A percentile compares a stretch with the other conserved stretches of the same genome.
phyloP scores from a whole-genome alignment of 2,329 filamentous ascomycete species.

The Trichoderma sp. region DNA sequence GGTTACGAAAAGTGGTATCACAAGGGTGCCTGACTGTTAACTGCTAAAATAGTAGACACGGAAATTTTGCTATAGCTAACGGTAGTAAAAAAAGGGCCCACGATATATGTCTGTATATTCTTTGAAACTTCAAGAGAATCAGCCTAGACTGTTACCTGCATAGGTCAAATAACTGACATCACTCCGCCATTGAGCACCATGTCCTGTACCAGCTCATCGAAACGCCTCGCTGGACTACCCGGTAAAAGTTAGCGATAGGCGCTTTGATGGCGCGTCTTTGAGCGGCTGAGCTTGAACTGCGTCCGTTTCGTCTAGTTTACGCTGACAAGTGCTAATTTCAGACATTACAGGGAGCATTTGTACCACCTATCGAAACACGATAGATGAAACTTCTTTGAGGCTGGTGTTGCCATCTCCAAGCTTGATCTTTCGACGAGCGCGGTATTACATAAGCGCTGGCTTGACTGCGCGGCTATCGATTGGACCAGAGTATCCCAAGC shows the following conservation, averaged over 20 bases:
- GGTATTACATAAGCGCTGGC: neutral
- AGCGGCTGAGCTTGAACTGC: neutral
- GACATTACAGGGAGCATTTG: neutral
- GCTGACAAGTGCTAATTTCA: neutral
- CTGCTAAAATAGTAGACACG: too few relatives aligned
- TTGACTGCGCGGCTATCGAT: conserved; percentile 13
- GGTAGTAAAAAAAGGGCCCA: too few relatives aligned
- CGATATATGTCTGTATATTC: too few relatives aligned
- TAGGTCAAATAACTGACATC: too few relatives aligned
- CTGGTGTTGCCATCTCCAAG: neutral
- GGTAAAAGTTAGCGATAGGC: neutral
- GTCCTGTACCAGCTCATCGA: neutral
- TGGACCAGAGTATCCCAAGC: neutral
- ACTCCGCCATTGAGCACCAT: neutral
- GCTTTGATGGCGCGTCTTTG: neutral
- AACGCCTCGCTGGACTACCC: neutral
- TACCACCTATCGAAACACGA: neutral
- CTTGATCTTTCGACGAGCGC: neutral
- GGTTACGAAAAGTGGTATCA: too few relatives aligned
- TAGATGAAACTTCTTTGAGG: neutral
- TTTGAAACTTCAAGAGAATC: too few relatives aligned
- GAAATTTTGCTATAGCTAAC: too few relatives aligned
- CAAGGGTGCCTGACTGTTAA: too few relatives aligned
- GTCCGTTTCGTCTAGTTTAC: neutral
- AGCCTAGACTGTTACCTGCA: too few relatives aligned